Evolutionary conservation across 805 yeast genomes (phyloP).

Genomic region (Barnettozyma sucrosica): DNA sequence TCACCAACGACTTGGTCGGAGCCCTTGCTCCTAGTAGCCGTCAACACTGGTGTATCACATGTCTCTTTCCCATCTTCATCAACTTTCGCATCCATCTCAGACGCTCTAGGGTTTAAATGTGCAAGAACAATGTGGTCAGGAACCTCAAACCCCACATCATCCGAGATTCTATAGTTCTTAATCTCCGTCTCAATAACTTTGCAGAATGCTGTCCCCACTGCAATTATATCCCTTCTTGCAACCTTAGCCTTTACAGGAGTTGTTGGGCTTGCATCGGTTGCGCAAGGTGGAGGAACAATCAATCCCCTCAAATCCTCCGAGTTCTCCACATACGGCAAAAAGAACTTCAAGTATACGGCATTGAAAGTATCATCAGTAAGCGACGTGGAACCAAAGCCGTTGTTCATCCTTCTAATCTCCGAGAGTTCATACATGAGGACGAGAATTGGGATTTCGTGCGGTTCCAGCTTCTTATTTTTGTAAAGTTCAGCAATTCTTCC

Average conservation of each 20-base stretch:
- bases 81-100: not conserved
- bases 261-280: not conserved
- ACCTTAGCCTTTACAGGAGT: conserved; percentile 34
- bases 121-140: conserved; percentile 1
- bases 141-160: conserved; percentile 11
- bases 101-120: not conserved
- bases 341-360: conserved; percentile 51
- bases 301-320: not conserved
- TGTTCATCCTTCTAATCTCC: conserved; percentile 66
- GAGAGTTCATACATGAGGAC: conserved; percentile 44
- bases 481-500: conserved; percentile 26
- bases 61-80: not conserved
- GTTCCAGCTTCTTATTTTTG: conserved; percentile 31
- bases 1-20: not conserved
- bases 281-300: not conserved
- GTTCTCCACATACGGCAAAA: conserved; percentile 12
- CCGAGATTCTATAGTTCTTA: conserved; percentile 9
- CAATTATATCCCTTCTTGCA: conserved; percentile 44
- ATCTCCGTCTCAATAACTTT: conserved; percentile 18
- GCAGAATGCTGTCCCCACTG: conserved; percentile 23
- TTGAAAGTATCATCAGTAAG: conserved; percentile 68
- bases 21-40: not conserved
- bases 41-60: not conserved
- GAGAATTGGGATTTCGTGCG: conserved; percentile 33
- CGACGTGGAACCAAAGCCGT: conserved; percentile 77